Evolutionary conservation across 2,329 filamentous ascomycete genomes (phyloP).

Genomic region (Pezizomycotina sp.): DNA sequence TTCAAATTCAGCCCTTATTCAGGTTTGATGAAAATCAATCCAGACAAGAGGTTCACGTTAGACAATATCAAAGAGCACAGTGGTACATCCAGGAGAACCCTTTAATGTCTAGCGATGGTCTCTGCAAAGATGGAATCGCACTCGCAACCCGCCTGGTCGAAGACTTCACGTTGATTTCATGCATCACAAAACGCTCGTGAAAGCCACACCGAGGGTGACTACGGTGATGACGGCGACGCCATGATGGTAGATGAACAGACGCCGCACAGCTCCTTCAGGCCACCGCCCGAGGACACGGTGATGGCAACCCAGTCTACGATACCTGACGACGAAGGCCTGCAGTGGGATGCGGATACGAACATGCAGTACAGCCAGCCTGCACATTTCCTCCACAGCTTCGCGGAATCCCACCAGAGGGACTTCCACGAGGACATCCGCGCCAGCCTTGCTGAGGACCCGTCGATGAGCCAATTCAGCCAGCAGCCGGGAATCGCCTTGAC

Average conservation of each 20-base stretch:
- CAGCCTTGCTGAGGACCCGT: constrained; percentile 13
- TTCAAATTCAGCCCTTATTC: constrained; percentile 43
- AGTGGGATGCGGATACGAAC: background rate
- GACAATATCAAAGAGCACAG: constrained; percentile 70
- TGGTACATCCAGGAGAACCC: constrained; percentile 81
- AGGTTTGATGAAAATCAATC: constrained; percentile 79
- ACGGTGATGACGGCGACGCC: constrained; percentile 44
- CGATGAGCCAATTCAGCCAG: constrained; percentile 64
- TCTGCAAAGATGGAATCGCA: constrained; percentile 55
- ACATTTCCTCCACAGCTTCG: too few relatives aligned
- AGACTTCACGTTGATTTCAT: constrained; percentile 74
- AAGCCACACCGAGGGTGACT: constrained; percentile 25
- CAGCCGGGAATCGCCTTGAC: constrained; percentile 63
- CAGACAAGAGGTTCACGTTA: constrained; percentile 62
- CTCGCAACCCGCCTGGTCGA: constrained; percentile 94
- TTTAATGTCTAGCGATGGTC: constrained; percentile 57
- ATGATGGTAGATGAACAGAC: constrained; percentile 29
- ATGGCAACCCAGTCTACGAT: constrained; percentile 77
- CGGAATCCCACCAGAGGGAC: too few relatives aligned
- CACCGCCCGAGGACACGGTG: constrained; percentile 32
- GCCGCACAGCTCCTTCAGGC: constrained; percentile 20
- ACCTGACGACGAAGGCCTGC: constrained; percentile 40
- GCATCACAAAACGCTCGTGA: constrained; percentile 40
- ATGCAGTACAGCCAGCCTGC: too few relatives aligned
- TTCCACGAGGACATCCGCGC: constrained; percentile 12